Percentiles rank a stretch among this genome's conserved stretches.
These are phyloP conservation scores for Ganoderma leucocontextum DNA, from an alignment of 1,284 basidiomycete genomes.

Conservation along the genomic window DNA sequence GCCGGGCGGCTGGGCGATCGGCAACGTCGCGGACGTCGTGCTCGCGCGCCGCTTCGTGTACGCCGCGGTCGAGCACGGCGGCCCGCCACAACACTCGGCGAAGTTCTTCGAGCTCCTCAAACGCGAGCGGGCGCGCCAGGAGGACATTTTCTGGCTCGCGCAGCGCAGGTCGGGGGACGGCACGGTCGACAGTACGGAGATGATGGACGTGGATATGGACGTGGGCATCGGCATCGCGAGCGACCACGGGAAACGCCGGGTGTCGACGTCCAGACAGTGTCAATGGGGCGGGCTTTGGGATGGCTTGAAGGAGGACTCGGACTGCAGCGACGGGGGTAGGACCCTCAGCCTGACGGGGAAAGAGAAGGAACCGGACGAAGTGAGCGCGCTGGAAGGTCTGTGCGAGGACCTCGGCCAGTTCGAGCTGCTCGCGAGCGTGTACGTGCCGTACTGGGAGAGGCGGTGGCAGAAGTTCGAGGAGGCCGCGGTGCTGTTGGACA, in stretches of 20 bases:
- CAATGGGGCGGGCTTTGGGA: conserved; percentile 4
- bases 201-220: not conserved
- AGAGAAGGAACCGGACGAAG: not conserved
- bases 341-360: not conserved
- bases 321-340: not conserved
- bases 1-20: conserved; percentile 30
- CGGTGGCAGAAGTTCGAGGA: conserved; percentile 20
- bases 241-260: no score
- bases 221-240: not conserved
- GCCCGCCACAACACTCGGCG: conserved; percentile 2
- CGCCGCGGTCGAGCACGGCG: conserved; percentile 31
- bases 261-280: not conserved
- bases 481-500: conserved; percentile 12
- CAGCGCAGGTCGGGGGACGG: not conserved
- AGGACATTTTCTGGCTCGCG: not conserved
- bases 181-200: not conserved
- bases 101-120: not conserved
- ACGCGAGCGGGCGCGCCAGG: conserved; percentile 3
- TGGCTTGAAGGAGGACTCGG: not conserved
- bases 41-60: conserved; percentile 42
- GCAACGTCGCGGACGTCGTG: conserved; percentile 40
- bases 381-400: conserved; percentile 15
- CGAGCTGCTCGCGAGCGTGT: conserved; percentile 27
- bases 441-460: conserved; percentile 31
- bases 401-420: conserved; percentile 17